Conservation (phyloP, 805 yeast species). For the Phaffomyces antillensis region DNA sequence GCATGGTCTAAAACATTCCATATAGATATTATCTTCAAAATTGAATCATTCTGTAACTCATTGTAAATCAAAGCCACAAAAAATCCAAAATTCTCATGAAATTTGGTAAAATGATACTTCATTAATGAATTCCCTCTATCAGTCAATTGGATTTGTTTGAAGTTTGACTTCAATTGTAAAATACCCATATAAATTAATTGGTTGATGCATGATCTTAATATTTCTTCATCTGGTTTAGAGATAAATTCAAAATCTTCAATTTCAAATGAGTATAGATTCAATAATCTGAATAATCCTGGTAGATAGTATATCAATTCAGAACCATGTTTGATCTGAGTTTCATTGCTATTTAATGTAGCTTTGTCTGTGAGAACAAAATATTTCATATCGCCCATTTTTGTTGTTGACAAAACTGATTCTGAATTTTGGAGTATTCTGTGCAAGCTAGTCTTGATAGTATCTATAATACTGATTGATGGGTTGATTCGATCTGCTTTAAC, state of each 20-base stretch:
- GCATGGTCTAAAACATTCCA: neutral
- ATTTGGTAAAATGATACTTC: slow-evolving; percentile 1
- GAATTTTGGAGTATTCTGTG: neutral
- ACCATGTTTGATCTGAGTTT: neutral
- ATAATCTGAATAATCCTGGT: neutral
- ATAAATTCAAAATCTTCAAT: neutral
- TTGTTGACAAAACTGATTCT: neutral
- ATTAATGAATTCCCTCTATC: neutral
- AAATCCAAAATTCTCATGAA: neutral
- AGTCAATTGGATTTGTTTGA: slow-evolving; percentile 2
- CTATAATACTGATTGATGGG: neutral
- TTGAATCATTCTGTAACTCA: neutral
- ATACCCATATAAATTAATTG: slow-evolving; percentile 5
- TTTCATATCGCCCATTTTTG: neutral
- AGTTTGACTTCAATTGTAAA: neutral
- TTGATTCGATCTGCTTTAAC: slow-evolving; percentile 1
- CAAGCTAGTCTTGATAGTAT: neutral
- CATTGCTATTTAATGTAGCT: neutral
- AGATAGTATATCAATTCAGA: neutral
- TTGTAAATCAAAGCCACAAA: neutral
- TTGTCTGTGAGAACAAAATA: slow-evolving; percentile 3
- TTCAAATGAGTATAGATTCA: neutral
- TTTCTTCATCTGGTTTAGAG: slow-evolving; percentile 1
- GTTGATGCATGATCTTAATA: slow-evolving; percentile 1
- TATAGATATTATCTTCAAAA: neutral